A percentile compares a stretch with the other conserved stretches of the same genome.
Conservation (phyloP, 208 protist species). For the Naegleria lovaniensis region DNA sequence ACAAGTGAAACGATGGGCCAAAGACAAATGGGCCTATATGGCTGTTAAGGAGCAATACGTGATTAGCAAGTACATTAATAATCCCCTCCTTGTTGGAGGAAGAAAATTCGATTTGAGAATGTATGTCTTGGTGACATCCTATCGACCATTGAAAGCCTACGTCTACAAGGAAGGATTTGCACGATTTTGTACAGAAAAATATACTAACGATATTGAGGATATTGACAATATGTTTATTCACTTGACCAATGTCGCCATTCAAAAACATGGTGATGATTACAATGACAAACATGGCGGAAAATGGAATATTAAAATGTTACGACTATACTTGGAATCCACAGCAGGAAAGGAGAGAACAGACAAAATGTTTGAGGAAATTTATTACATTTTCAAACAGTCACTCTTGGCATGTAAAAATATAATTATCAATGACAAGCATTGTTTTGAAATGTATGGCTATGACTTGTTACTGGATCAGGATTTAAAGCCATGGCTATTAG, state of each 20-base stretch:
- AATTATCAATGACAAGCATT: constrained; percentile 87
- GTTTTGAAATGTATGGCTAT: constrained; percentile 95
- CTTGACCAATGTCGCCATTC: constrained; percentile 92
- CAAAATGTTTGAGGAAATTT: constrained; percentile 70
- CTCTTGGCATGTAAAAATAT: constrained; percentile 73
- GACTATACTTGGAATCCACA: constrained; percentile 66
- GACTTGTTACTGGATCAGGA: constrained; percentile 91
- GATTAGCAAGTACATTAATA: constrained; percentile 82
- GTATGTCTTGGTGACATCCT: constrained; percentile 89
- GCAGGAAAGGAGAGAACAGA: constrained; percentile 62
- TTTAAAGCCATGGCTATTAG: constrained; percentile 90
- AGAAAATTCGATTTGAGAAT: constrained; percentile 94
- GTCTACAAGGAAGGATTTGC: constrained; percentile 79
- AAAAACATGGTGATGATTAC: constrained; percentile 84
- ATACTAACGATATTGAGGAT: constrained; percentile 30
- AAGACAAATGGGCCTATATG: constrained; percentile 46
- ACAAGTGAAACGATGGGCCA: constrained; percentile 41
- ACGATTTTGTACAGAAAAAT: constrained; percentile 74
- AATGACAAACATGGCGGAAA: constrained; percentile 87
- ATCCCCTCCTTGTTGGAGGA: constrained; percentile 87
- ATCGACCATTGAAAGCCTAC: constrained; percentile 81
- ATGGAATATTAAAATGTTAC: constrained; percentile 75
- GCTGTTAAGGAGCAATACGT: constrained; percentile 61
- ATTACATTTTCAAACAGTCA: constrained; percentile 82
- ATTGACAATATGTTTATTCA: constrained; percentile 78